A percentile compares a stretch with the other conserved stretches of the same genome.
These are phyloP conservation scores for Pavlovales sp. DNA, from an alignment of 208 protist species.

Conservation along the genomic window DNA sequence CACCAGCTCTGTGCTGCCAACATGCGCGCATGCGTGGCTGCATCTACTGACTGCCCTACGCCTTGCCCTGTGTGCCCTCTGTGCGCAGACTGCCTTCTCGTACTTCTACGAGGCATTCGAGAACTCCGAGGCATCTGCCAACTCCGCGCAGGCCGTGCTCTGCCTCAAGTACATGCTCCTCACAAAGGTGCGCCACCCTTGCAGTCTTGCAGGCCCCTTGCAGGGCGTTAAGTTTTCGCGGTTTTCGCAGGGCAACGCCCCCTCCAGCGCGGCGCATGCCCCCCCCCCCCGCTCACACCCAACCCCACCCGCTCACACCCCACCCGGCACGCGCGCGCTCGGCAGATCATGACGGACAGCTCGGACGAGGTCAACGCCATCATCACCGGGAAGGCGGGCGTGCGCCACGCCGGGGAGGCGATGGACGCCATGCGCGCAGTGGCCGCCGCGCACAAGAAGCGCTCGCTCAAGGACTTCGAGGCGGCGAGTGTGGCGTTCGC, in stretches of 20 bases:
- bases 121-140: slow-evolving; percentile 81
- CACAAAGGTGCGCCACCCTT: slow-evolving; percentile 19
- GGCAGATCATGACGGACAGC: slow-evolving; percentile 81
- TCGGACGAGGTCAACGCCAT: slow-evolving; percentile 45
- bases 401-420: slow-evolving; percentile 68
- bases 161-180: slow-evolving; percentile 96
- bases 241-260: too few relatives aligned
- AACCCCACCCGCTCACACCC: too few relatives aligned
- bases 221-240: too few relatives aligned
- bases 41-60: not conserved
- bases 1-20: not conserved
- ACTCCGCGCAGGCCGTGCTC: slow-evolving; percentile 72
- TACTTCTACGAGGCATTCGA: slow-evolving; percentile 99
- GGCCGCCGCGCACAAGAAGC: slow-evolving; percentile 81
- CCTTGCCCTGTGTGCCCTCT: slow-evolving; percentile 9
- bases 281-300: too few relatives aligned
- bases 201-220: too few relatives aligned
- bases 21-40: not conserved
- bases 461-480: slow-evolving; percentile 89
- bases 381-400: slow-evolving; percentile 44
- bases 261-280: too few relatives aligned
- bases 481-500: slow-evolving; percentile 48
- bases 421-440: slow-evolving; percentile 88
- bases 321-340: too few relatives aligned
- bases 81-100: slow-evolving; percentile 75